Conservation (phyloP, 1,139 yeast genomes). For the Geotrichum fermentans region DNA sequence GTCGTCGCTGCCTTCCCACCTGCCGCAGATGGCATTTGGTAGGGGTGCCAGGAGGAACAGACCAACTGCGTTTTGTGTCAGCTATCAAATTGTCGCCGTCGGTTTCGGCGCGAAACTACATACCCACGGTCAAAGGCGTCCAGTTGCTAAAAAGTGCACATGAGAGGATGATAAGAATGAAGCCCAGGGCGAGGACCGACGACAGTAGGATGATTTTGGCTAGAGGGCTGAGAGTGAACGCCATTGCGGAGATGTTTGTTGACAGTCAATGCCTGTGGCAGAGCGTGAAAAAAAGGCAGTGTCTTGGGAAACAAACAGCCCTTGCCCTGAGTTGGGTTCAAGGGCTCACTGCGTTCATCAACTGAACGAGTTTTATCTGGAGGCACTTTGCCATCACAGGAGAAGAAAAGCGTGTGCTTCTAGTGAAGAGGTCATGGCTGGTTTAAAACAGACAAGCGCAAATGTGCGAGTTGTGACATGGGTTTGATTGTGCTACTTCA, state of each 20-base stretch:
- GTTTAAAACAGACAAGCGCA: too few species aligned
- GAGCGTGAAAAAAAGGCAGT: not conserved
- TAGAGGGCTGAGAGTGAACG: slow-evolving; percentile 49
- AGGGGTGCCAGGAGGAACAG: slow-evolving; percentile 59
- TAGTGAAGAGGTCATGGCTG: too few species aligned
- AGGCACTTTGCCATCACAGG: too few species aligned
- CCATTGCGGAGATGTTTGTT: slow-evolving; percentile 5
- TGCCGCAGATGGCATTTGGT: slow-evolving; percentile 54
- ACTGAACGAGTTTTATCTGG: too few species aligned
- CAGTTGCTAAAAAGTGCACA: slow-evolving; percentile 72
- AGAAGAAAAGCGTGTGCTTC: too few species aligned
- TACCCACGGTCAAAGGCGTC: slow-evolving; percentile 63
- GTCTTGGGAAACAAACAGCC: not conserved
- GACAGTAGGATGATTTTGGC: slow-evolving; percentile 71
- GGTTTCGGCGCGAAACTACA: too few species aligned
- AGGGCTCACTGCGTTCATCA: too few species aligned
- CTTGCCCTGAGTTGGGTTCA: too few species aligned
- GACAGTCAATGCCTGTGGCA: not conserved
- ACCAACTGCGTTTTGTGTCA: too few species aligned
- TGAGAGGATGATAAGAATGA: slow-evolving; percentile 69
- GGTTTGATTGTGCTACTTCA: too few species aligned
- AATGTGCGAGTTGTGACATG: too few species aligned
- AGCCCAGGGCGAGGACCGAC: slow-evolving; percentile 70
- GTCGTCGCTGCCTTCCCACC: slow-evolving; percentile 42
- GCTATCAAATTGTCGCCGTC: too few species aligned